Evolutionary conservation across 2,329 filamentous ascomycete species (phyloP).

Genomic region (Fusarium sp.): DNA sequence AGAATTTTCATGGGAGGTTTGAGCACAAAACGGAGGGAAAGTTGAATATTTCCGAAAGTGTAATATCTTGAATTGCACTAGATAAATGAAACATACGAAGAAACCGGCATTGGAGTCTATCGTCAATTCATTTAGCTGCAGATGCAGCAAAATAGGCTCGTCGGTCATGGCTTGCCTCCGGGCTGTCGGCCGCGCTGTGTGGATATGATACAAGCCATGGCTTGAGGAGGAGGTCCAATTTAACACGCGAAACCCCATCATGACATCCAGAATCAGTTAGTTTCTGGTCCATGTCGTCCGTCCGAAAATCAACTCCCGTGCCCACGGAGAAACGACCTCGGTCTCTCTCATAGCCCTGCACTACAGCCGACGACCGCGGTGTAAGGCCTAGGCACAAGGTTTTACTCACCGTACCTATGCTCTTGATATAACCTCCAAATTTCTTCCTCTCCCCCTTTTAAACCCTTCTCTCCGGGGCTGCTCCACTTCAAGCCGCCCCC

Average conservation of each 20-base stretch:
- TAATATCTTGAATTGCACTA: neutral
- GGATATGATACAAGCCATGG: constrained; percentile 16
- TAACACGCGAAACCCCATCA: constrained; percentile 29
- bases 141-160: neutral
- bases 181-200: constrained; percentile 22
- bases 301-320: constrained; percentile 30
- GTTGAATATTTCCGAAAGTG: neutral
- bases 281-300: constrained; percentile 23
- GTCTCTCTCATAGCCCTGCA: constrained; percentile 30
- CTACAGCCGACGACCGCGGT: constrained; percentile 45
- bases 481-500: constrained; percentile 40
- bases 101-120: neutral
- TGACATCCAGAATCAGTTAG: constrained; percentile 33
- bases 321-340: constrained; percentile 40
- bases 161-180: constrained; percentile 13
- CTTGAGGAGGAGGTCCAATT: neutral
- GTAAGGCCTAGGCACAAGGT: constrained; percentile 17
- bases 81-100: neutral
- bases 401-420: constrained; percentile 21
- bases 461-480: constrained; percentile 45
- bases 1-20: neutral
- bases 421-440: constrained; percentile 21
- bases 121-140: neutral
- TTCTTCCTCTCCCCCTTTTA: constrained; percentile 8
- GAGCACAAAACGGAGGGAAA: neutral